Evolutionary conservation across 495 filamentous ascomycete species (phyloP), one percentile per base, ranked within the genome.

Genomic region (Clohesyomyces aquaticus): DNA sequence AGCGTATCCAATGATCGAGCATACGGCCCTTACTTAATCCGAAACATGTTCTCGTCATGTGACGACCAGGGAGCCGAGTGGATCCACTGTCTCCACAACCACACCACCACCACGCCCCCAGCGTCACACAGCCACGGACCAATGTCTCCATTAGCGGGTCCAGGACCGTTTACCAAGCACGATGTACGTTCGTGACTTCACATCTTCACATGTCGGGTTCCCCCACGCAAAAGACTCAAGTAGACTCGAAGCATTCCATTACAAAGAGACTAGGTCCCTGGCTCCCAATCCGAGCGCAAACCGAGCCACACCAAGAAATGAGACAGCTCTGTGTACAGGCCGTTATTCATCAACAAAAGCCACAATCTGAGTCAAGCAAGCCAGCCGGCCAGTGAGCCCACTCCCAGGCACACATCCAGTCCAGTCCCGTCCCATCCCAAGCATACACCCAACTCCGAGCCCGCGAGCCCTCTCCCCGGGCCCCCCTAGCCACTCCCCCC

Each of bases 261-360:
- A 47, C 43, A 47, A 47, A 23, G n/a, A n/a, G 21, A 47, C 43
- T 47, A 47, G 32, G 6, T 14, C 6, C 32, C 6, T 38, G 32
- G 32, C 32, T 38, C 32, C 32, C 32, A 38, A 38, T 38, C 32
- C 14, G 32, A 6, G 6, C 32, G 32, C 32, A 38, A 38, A 38
- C 32, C 8, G 45, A 47, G 21, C 47, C 10, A 21, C 47, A 23
- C 47, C 19, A 50, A 14, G n/a, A 4, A 25, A 22, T 12, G 32
- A 14, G 32, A 6, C 32, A 38, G n/a, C n/a, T 38, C 32, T 38
- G 32, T 38, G 14, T 47, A 6, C 43, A 47, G 43, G 43, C 43
- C 43, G 43, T 47, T 47, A 47, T 47, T n/a, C 43, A 47, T 47
- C 4, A 47, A n/a, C 14, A 47, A 47, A 47, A 23, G 16, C 43